Conservation (phyloP, 805 yeast genomes). For the Saccharomycopsis synnaedendra region DNA sequence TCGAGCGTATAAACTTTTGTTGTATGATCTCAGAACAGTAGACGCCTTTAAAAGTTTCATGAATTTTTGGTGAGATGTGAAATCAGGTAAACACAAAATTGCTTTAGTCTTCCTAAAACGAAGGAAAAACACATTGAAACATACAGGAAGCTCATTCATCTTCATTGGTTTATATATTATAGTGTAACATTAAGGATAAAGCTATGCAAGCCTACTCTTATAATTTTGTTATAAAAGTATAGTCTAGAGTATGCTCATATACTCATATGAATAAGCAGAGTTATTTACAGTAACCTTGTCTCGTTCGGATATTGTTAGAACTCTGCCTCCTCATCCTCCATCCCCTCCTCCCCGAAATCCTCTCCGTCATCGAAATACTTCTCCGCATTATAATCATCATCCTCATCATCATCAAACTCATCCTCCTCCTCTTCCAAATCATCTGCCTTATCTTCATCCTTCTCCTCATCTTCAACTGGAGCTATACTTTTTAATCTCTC, state of each 20-base stretch:
- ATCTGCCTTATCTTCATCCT: conserved; percentile 29
- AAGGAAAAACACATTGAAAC: no score
- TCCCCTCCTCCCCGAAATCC: conserved; percentile 39
- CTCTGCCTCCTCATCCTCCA: conserved; percentile 63
- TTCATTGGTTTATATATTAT: background rate
- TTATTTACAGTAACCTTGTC: no score
- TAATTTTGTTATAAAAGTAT: no score
- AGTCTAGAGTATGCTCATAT: no score
- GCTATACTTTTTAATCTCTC: conserved; percentile 32
- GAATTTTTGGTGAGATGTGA: no score
- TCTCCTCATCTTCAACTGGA: conserved; percentile 29
- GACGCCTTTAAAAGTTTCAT: no score
- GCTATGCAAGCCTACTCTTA: background rate
- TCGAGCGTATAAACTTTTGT: no score
- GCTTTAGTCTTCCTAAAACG: no score
- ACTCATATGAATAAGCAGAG: no score
- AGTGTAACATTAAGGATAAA: background rate
- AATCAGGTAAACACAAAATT: no score
- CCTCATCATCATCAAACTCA: conserved; percentile 63
- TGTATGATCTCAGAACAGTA: no score
- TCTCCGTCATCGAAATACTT: conserved; percentile 68
- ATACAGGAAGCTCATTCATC: background rate
- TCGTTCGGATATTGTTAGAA: conserved; percentile 26
- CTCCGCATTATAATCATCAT: conserved; percentile 72
- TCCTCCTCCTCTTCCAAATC: conserved; percentile 47